Evolutionary conservation across 1,284 basidiomycete genomes (phyloP), one percentile per base, ranked within the genome.

Genomic region (Cutaneotrichosporon mucoides): DNA sequence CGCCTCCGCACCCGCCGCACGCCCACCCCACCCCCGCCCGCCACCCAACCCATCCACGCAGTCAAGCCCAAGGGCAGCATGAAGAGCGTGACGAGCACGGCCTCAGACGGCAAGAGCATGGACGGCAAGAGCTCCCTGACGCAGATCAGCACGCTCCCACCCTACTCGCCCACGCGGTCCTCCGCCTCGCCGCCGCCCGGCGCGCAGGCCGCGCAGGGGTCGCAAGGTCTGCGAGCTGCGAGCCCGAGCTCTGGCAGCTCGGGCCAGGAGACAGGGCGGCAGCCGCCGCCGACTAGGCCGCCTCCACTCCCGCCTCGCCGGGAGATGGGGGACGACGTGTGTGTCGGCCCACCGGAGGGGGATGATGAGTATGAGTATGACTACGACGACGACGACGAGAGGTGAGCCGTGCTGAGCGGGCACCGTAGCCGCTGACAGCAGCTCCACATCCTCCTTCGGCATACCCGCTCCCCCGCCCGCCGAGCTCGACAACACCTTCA

Each of bases 361-460:
- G 37, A 41, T 15, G 49, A 13, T n/a, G 49, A 51, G 15, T 24
- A 24, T 24, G 24, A 24, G 24, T 24, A 24, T 24, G 24, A 24
- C 24, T 24, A 24, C 24, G 38, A 51, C 16, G 37, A 51, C 11
- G 46, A 48, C 34, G 49, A 51, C 38, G 49, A 15, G 6, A 51
- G 49, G 37, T 38, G 49, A 15, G 49, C 24, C 24, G 24, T 24
- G 24, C 24, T 24, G 24, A 24, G 24, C 24, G 24, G 24, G 24
- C 24, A 24, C 24, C 24, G 24, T 24, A 24, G 24, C 4, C 15
- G 49, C 38, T 51, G 11, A 48, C 46, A 10, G 3, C 38, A 51
- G 49, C 38, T 51, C 49, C 15, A 41, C 49, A n/a, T 51, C 49
- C 15, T 51, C 49, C 37, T 51, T 51, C 13, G 49, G 38, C 8